phyloP scores from a whole-genome alignment of 495 filamentous ascomycete species.

The Daldinia grandis region DNA sequence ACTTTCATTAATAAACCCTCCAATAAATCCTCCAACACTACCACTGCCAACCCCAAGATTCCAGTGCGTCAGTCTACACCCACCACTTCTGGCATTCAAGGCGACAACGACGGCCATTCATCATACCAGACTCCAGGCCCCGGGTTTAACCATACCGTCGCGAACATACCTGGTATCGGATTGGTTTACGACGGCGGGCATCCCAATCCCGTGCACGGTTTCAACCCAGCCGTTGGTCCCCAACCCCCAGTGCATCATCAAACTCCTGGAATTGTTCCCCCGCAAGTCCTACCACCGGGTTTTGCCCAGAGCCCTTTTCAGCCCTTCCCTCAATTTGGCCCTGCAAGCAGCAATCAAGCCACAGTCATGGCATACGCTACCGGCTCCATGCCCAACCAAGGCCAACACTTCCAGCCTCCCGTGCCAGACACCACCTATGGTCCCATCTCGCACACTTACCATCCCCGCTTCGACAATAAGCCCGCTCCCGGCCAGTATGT shows the following conservation, averaged over 20 bases:
- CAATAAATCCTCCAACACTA: not conserved
- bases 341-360: constrained; percentile 4
- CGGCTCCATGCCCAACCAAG: constrained; percentile 38
- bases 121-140: constrained; percentile 23
- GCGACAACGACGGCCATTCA: not conserved
- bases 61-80: constrained; percentile 3
- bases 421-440: constrained; percentile 57
- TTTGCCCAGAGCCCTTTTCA: constrained; percentile 20
- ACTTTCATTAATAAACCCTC: not conserved
- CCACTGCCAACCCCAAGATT: constrained; percentile 2
- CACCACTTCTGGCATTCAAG: not conserved
- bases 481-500: constrained; percentile 22
- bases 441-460: constrained; percentile 54
- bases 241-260: constrained; percentile 20
- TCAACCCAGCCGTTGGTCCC: constrained; percentile 23
- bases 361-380: constrained; percentile 24
- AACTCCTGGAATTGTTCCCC: constrained; percentile 8
- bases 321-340: constrained; percentile 6
- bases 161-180: constrained; percentile 38
- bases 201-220: constrained; percentile 9
- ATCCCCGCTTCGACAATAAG: constrained; percentile 52
- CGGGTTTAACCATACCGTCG: constrained; percentile 35
- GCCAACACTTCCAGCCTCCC: constrained; percentile 57
- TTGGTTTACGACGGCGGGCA: constrained; percentile 23
- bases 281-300: constrained; percentile 16